A percentile compares a stretch with the other conserved stretches of the same genome.
These are phyloP conservation scores for Zelopaecilomyces penicillatus DNA, from an alignment of 2,329 filamentous ascomycete genomes.

Conservation along the genomic window DNA sequence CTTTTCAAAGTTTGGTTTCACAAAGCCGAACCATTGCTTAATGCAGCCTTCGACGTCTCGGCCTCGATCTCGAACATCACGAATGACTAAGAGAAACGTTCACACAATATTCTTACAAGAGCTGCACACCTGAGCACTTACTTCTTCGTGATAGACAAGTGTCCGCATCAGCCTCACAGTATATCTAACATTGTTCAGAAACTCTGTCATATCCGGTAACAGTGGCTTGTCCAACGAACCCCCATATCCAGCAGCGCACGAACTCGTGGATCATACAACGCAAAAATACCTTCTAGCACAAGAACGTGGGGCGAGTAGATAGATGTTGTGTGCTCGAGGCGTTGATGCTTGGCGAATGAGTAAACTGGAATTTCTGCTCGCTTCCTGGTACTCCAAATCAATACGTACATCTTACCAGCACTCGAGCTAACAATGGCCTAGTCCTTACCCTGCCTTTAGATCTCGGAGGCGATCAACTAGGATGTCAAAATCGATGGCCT, in stretches of 20 bases:
- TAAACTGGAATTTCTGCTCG: slow-evolving; percentile 89
- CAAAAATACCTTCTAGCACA: slow-evolving; percentile 92
- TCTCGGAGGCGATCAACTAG: slow-evolving; percentile 72
- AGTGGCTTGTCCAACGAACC: slow-evolving; percentile 33
- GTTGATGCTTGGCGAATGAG: slow-evolving; percentile 86
- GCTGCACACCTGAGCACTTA: no score
- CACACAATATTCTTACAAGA: no score
- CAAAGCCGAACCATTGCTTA: slow-evolving; percentile 94
- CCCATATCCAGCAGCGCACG: slow-evolving; percentile 85
- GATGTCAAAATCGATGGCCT: slow-evolving; percentile 88
- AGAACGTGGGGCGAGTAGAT: slow-evolving; percentile 96
- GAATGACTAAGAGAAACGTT: slow-evolving; percentile 49
- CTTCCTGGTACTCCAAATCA: slow-evolving; percentile 43
- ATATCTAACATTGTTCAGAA: slow-evolving; percentile 53
- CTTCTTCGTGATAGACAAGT: slow-evolving; percentile 83
- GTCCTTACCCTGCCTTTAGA: slow-evolving; percentile 77
- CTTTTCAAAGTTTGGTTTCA: slow-evolving; percentile 94
- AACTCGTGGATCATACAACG: slow-evolving; percentile 79
- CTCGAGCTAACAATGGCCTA: background rate
- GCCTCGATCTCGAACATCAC: slow-evolving; percentile 82
- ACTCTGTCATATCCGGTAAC: background rate
- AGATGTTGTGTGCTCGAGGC: slow-evolving; percentile 68
- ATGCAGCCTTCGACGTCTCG: slow-evolving; percentile 91
- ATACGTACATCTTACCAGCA: background rate
- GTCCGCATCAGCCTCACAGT: slow-evolving; percentile 92